Evolutionary conservation across 2,329 filamentous ascomycete species (phyloP).

Genomic region (Alternaria sp.): DNA sequence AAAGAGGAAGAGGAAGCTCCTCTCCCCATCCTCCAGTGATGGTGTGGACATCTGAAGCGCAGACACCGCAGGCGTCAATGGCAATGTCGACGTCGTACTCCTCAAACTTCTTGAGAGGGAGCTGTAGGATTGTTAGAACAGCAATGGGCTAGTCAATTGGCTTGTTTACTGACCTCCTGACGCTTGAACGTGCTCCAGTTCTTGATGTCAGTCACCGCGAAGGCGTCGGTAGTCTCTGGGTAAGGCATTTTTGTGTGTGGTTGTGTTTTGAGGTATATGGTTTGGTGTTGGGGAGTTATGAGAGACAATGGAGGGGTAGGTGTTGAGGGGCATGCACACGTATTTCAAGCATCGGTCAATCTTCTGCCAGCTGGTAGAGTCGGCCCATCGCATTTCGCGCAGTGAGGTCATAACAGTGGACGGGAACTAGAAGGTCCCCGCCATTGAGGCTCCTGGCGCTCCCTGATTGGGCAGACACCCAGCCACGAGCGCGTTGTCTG

Average conservation of each 20-base stretch:
- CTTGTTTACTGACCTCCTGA: slow-evolving; percentile 56
- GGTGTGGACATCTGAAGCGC: slow-evolving; percentile 59
- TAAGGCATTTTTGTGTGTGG: slow-evolving; percentile 55
- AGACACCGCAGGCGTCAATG: slow-evolving; percentile 69
- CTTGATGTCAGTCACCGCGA: slow-evolving; percentile 63
- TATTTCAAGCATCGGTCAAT: slow-evolving; percentile 35
- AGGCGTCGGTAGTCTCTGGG: slow-evolving; percentile 61
- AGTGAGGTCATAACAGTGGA: slow-evolving; percentile 46
- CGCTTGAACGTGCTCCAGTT: slow-evolving; percentile 68
- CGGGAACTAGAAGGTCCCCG: slow-evolving; percentile 20
- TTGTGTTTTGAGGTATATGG: slow-evolving; percentile 11
- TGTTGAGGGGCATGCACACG: slow-evolving; percentile 35
- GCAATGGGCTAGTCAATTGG: background rate
- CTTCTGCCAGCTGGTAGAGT: slow-evolving; percentile 27
- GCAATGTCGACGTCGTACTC: slow-evolving; percentile 89
- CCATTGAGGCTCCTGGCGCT: background rate
- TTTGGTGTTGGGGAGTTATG: slow-evolving; percentile 7
- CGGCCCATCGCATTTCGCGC: slow-evolving; percentile 37
- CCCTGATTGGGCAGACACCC: slow-evolving; percentile 9
- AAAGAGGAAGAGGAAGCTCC: slow-evolving; percentile 67
- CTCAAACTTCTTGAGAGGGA: slow-evolving; percentile 84
- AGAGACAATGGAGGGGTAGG: slow-evolving; percentile 22
- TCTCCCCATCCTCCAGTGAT: slow-evolving; percentile 69
- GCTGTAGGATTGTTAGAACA: slow-evolving; percentile 57
- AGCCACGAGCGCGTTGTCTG: slow-evolving; percentile 7